Evolutionary conservation across 2,329 filamentous ascomycete species (phyloP).

Genomic region (Pyricularia grisea): DNA sequence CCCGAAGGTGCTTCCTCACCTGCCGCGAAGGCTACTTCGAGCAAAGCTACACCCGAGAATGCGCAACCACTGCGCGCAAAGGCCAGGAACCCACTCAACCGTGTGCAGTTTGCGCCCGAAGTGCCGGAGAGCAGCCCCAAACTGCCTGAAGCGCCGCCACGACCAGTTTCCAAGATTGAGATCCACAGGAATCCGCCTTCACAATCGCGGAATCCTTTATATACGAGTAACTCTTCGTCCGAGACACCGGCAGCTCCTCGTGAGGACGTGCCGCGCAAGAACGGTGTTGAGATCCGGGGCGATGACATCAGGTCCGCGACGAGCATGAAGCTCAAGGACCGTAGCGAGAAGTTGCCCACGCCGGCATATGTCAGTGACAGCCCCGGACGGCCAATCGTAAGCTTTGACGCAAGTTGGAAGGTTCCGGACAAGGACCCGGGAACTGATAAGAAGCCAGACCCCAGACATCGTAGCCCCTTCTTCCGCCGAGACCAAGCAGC

Average conservation of each 20-base stretch:
- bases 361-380: conserved; percentile 86
- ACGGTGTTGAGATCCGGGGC: conserved; percentile 73
- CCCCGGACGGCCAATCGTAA: conserved; percentile 89
- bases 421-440: conserved; percentile 49
- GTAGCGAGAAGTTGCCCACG: conserved; percentile 77
- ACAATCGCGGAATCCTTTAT: conserved; percentile 72
- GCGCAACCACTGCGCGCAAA: conserved; percentile 45
- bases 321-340: conserved; percentile 77
- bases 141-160: conserved; percentile 10
- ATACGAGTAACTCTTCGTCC: conserved; percentile 52
- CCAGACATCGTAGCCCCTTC: conserved; percentile 18
- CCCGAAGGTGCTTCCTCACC: conserved; percentile 41
- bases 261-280: conserved; percentile 51
- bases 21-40: conserved; percentile 15
- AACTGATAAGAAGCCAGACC: conserved; percentile 60
- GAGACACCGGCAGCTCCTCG: conserved; percentile 8
- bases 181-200: conserved; percentile 78
- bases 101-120: conserved; percentile 44
- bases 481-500: conserved; percentile 4
- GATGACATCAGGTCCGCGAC: conserved; percentile 88
- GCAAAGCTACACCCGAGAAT: conserved; percentile 9
- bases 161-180: conserved; percentile 40
- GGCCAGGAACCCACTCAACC: conserved; percentile 55
- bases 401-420: conserved; percentile 82
- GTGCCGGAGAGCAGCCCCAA: conserved; percentile 23